Percentiles rank a stretch among this genome's conserved stretches.
phyloP scores from a whole-genome alignment of 768 basidiomycete genomes.

The Rubroboletus satanas region DNA sequence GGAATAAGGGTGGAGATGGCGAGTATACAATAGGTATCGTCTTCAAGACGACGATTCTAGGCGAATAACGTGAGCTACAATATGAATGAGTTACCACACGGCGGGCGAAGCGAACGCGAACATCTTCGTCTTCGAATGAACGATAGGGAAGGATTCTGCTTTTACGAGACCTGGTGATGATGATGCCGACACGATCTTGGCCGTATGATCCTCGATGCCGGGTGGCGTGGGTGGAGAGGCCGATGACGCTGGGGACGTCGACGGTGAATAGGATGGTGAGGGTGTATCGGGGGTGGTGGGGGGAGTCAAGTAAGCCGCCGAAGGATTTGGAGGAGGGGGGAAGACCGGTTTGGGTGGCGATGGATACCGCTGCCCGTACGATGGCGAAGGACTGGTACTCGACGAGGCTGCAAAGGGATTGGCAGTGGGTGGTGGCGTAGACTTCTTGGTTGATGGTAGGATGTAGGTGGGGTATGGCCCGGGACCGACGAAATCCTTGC shows the following conservation, averaged over 20 bases:
- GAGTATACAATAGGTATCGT: constrained; percentile 23
- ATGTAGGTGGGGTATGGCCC: constrained; percentile 64
- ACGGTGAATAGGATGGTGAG: constrained; percentile 45
- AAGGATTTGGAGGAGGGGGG: constrained; percentile 12
- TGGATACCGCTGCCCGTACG: constrained; percentile 27
- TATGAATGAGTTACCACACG: constrained; percentile 46
- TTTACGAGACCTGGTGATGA: constrained; percentile 32
- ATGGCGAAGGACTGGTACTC: constrained; percentile 28
- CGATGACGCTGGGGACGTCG: constrained; percentile 59
- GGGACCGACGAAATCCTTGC: constrained; percentile 53
- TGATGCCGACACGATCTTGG: constrained; percentile 43
- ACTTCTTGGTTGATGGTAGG: constrained; percentile 58
- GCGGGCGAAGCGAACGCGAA: constrained; percentile 62
- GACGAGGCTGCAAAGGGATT: constrained; percentile 34
- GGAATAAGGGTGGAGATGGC: constrained; percentile 7
- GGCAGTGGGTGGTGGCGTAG: constrained; percentile 38
- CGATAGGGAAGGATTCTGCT: constrained; percentile 21
- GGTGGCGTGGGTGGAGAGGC: constrained; percentile 59
- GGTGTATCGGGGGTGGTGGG: constrained; percentile 52
- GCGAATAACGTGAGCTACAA: constrained; percentile 22
- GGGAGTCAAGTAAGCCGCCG: constrained; percentile 24
- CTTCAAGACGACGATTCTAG: constrained; percentile 31
- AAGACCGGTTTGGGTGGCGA: constrained; percentile 31
- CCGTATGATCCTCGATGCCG: constrained; percentile 47
- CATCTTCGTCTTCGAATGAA: constrained; percentile 52